phyloP scores from a whole-genome alignment of 148 eudicot genomes.

The Talinum fruticosum region DNA sequence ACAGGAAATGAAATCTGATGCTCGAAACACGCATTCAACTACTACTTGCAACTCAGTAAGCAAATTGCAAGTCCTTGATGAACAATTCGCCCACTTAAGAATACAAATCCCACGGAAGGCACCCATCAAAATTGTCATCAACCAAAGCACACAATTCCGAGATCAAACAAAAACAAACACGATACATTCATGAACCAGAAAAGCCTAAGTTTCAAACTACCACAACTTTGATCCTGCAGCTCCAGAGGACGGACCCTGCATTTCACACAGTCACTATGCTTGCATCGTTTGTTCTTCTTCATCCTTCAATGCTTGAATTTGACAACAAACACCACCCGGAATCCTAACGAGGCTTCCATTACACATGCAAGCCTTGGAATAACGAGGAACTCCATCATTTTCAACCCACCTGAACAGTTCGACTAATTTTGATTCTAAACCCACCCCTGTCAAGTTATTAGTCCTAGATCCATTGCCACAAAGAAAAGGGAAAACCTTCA shows the following conservation, averaged over 20 bases:
- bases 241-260: neutral
- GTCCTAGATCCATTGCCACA: neutral
- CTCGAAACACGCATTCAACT: no score
- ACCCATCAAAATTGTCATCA: neutral
- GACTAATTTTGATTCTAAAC: neutral
- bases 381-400: neutral
- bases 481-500: slow-evolving; percentile 4
- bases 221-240: neutral
- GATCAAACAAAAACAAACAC: neutral
- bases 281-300: neutral
- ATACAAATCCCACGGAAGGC: no score
- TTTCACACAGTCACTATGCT: neutral
- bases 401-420: neutral
- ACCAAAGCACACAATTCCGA: neutral
- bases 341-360: slow-evolving; percentile 2
- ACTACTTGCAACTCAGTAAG: no score
- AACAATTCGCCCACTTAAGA: no score
- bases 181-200: neutral
- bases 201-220: neutral
- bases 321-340: neutral
- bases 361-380: neutral
- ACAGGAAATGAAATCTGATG: no score
- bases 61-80: no score
- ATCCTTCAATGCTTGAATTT: neutral
- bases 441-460: neutral